Conservation (phyloP, 345 rosid species). For the Eutrema yunnanense region DNA sequence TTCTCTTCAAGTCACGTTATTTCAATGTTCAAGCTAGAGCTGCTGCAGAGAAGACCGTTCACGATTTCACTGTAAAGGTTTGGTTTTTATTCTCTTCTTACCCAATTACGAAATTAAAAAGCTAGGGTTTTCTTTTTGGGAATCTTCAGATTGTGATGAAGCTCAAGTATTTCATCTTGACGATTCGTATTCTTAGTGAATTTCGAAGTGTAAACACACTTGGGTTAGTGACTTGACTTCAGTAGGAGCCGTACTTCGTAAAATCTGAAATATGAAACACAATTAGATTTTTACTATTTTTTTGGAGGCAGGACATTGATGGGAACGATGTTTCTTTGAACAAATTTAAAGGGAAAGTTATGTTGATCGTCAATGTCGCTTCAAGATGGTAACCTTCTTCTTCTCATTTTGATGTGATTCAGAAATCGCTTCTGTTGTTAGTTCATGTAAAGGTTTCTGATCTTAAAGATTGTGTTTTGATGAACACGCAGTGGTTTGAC, state of each 20-base stretch:
- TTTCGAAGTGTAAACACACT: not conserved
- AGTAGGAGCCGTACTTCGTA: not conserved
- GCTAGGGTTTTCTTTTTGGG: constrained; percentile 2
- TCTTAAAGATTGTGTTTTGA: constrained; percentile 16
- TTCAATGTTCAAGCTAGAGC: constrained; percentile 59
- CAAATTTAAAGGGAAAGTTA: constrained; percentile 76
- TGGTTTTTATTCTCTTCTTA: not conserved
- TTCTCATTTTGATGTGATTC: not conserved
- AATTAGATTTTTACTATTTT: not conserved
- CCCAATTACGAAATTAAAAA: not conserved
- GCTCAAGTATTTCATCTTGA: not conserved
- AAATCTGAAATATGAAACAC: not conserved
- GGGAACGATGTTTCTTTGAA: constrained; percentile 72
- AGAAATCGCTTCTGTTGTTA: not conserved
- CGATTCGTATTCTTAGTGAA: not conserved
- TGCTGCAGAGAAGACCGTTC: constrained; percentile 59
- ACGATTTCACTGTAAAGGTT: constrained; percentile 84
- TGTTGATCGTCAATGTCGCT: constrained; percentile 92
- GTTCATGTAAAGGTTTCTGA: not conserved
- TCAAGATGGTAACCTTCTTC: constrained; percentile 64
- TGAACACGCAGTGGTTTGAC: constrained; percentile 63
- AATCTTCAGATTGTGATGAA: not conserved
- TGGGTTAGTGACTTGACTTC: not conserved
- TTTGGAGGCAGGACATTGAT: constrained; percentile 67
- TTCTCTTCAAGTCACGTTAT: constrained; percentile 33